A percentile compares a stretch with the other conserved stretches of the same genome.
These are phyloP conservation scores for Daldinia childiae DNA, from an alignment of 495 filamentous ascomycete genomes.

Conservation along the genomic window DNA sequence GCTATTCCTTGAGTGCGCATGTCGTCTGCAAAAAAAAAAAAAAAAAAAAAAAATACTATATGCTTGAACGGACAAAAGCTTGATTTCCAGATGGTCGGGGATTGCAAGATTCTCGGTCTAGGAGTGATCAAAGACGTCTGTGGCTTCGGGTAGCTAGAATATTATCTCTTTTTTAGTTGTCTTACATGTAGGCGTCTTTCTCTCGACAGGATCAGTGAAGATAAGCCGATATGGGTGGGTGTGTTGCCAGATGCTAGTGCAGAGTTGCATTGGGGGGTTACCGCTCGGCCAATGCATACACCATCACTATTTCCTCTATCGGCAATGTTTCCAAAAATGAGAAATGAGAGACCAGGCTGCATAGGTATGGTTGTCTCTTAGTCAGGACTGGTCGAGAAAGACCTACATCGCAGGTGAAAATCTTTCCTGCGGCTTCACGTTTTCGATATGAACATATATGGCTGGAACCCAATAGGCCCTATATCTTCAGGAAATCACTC, in stretches of 20 bases:
- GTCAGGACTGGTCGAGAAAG: slow-evolving; percentile 15
- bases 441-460: slow-evolving; percentile 6
- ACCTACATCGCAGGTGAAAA: slow-evolving; percentile 10
- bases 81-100: slow-evolving; percentile 7
- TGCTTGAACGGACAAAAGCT: slow-evolving; percentile 9
- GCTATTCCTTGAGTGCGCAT: not conserved
- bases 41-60: too few relatives aligned
- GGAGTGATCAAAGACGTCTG: slow-evolving; percentile 6
- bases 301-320: slow-evolving; percentile 5
- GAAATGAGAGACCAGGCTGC: slow-evolving; percentile 27
- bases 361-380: slow-evolving; percentile 22
- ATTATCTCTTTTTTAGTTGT: slow-evolving; percentile 14
- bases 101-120: not conserved
- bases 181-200: slow-evolving; percentile 15
- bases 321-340: slow-evolving; percentile 24
- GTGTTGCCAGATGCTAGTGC: slow-evolving; percentile 13
- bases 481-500: not conserved
- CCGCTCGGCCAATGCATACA: slow-evolving; percentile 35
- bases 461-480: not conserved
- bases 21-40: not conserved
- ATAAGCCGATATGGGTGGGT: slow-evolving; percentile 14
- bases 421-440: not conserved
- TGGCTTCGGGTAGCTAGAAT: slow-evolving; percentile 9
- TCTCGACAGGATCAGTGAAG: slow-evolving; percentile 7
- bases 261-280: slow-evolving; percentile 30